These are phyloP conservation scores for Suillus plorans DNA, from an alignment of 768 basidiomycete species.

Conservation along the genomic window DNA sequence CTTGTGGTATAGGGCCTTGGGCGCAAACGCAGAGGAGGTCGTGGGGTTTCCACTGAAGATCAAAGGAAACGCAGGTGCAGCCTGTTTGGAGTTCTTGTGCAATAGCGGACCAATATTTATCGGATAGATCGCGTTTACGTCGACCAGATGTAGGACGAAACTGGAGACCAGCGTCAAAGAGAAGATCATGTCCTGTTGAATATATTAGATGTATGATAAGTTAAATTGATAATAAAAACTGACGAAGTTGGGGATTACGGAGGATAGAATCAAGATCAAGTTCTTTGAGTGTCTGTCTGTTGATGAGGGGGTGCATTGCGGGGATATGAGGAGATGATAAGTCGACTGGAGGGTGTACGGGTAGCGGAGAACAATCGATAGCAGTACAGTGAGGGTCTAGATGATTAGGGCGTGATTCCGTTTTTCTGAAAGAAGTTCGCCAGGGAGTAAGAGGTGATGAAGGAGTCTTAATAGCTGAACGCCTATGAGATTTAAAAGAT, in stretches of 20 bases:
- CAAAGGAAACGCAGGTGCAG: conserved; percentile 83
- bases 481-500: conserved; percentile 17
- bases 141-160: conserved; percentile 77
- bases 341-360: conserved; percentile 37
- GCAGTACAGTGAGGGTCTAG: conserved; percentile 26
- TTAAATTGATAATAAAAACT: conserved; percentile 34
- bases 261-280: conserved; percentile 85
- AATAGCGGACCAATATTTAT: conserved; percentile 86
- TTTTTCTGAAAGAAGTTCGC: conserved; percentile 23
- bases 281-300: conserved; percentile 78
- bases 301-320: conserved; percentile 72
- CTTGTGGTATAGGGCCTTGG: conserved; percentile 40
- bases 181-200: conserved; percentile 75
- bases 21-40: conserved; percentile 57
- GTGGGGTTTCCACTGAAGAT: conserved; percentile 53
- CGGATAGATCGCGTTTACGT: conserved; percentile 67
- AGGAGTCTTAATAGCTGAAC: conserved; percentile 15
- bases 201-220: not conserved
- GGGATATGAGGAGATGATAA: conserved; percentile 58
- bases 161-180: conserved; percentile 84
- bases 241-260: conserved; percentile 88
- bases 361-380: conserved; percentile 16
- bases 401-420: conserved; percentile 8
- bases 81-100: conserved; percentile 73
- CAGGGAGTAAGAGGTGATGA: conserved; percentile 28